A percentile compares a stretch with the other conserved stretches of the same genome.
These are phyloP conservation scores for Globisporangium mamillatum DNA, from an alignment of 352 stramenopile genomes.

Conservation along the genomic window DNA sequence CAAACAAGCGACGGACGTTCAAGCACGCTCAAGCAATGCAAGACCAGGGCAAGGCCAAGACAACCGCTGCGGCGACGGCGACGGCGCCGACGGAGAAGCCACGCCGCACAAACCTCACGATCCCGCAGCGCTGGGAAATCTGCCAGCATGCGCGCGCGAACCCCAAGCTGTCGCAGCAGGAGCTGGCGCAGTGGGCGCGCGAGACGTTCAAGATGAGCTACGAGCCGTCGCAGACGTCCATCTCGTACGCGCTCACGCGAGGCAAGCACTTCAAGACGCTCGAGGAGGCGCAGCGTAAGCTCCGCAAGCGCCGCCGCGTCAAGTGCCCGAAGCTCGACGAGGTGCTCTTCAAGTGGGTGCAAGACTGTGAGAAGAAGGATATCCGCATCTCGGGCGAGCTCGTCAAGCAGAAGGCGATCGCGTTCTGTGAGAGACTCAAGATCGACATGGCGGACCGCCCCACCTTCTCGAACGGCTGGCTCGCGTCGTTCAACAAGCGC, in stretches of 20 bases:
- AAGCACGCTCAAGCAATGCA: not conserved
- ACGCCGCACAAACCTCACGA: conserved; percentile 56
- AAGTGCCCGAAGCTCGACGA: conserved; percentile 23
- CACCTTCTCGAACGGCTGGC: conserved; percentile 79
- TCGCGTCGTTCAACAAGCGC: conserved; percentile 72
- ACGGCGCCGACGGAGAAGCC: not conserved
- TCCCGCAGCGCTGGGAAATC: conserved; percentile 80
- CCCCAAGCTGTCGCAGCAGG: conserved; percentile 69
- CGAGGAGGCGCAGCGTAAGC: conserved; percentile 68
- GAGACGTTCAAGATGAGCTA: conserved; percentile 64
- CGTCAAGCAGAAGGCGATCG: conserved; percentile 18
- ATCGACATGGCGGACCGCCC: conserved; percentile 15
- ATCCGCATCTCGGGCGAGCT: conserved; percentile 24
- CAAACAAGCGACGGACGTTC: not conserved
- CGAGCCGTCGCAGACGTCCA: conserved; percentile 77
- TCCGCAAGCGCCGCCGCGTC: conserved; percentile 25
- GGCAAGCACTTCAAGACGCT: conserved; percentile 65
- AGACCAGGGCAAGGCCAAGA: not conserved
- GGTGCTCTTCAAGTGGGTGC: conserved; percentile 20
- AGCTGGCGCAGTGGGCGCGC: conserved; percentile 75
- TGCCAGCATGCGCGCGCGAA: conserved; percentile 69
- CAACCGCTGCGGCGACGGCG: not conserved
- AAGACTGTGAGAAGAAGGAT: conserved; percentile 19
- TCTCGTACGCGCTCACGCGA: conserved; percentile 82
- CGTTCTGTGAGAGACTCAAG: conserved; percentile 19